phyloP scores from a whole-genome alignment of 2,329 filamentous ascomycete species.

The Beauveria medogensis region DNA sequence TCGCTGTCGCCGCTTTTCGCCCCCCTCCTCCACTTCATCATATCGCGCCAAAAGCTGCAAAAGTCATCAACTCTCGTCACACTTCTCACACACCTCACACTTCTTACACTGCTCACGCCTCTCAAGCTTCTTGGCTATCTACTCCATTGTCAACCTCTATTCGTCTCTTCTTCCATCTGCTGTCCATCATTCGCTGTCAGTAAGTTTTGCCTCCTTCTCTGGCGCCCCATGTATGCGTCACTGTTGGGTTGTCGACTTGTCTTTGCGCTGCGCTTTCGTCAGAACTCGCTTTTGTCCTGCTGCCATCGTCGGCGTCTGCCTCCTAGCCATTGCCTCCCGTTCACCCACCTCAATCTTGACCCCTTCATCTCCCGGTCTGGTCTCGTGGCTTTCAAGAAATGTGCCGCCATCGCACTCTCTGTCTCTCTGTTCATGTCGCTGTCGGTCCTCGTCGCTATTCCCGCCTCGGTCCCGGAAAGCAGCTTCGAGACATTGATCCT shows the following conservation, averaged over 20 bases:
- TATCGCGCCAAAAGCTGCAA: constrained; percentile 10
- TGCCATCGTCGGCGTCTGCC: not conserved
- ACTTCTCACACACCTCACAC: constrained; percentile 7
- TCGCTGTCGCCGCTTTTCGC: constrained; percentile 12
- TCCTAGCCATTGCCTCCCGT: not conserved
- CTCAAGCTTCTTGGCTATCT: constrained; percentile 4
- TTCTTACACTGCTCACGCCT: not conserved
- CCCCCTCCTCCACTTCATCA: constrained; percentile 7
- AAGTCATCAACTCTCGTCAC: constrained; percentile 8
- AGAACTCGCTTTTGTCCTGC: not conserved
- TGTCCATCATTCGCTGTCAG: not conserved
- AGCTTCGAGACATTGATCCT: constrained; percentile 8
- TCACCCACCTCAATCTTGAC: not conserved
- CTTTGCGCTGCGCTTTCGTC: not conserved
- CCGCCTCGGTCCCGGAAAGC: not conserved
- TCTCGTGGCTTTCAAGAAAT: not conserved
- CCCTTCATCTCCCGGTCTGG: not conserved
- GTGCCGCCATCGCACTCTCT: not conserved
- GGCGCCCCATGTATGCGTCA: not conserved
- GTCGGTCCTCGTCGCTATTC: constrained; percentile 4
- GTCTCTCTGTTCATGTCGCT: not conserved
- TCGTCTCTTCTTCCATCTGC: not conserved
- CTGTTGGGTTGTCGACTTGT: not conserved
- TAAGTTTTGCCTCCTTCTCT: not conserved
- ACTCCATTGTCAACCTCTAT: constrained; percentile 2